A percentile compares a stretch with the other conserved stretches of the same genome.
phyloP scores from a whole-genome alignment of 2,329 filamentous ascomycete genomes.

The Neopestalotiopsis rosae region DNA sequence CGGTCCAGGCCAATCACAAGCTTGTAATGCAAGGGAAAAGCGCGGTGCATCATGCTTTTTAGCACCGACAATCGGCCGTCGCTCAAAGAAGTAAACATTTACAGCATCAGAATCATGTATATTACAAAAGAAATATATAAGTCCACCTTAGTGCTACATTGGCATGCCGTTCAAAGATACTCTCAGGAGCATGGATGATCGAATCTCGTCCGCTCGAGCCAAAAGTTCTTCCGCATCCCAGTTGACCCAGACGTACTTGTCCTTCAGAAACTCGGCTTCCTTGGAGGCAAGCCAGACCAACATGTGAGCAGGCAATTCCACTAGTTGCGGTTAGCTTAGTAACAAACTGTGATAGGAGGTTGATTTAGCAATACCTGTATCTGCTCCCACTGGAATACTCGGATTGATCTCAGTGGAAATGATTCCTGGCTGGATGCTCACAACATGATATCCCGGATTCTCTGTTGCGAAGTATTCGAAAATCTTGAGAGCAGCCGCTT shows the following conservation, averaged over 20 bases:
- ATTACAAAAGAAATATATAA: background rate
- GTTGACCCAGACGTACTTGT: conserved; percentile 51
- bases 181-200: background rate
- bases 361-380: background rate
- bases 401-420: conserved; percentile 33
- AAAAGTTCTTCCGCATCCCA: conserved; percentile 59
- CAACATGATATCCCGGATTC: conserved; percentile 42
- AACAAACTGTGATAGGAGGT: background rate
- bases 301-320: conserved; percentile 46
- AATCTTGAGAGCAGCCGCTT: background rate
- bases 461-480: conserved; percentile 38
- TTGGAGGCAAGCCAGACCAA: conserved; percentile 48
- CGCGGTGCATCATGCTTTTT: too few species aligned
- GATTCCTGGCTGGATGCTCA: conserved; percentile 49
- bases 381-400: background rate
- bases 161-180: background rate
- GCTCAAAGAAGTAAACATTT: too few species aligned
- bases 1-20: too few species aligned
- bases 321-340: conserved; percentile 17
- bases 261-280: conserved; percentile 52
- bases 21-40: too few species aligned
- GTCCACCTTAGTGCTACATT: background rate
- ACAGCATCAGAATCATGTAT: background rate
- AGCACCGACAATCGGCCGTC: too few species aligned
- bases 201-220: conserved; percentile 40